Evolutionary conservation across 73 alveolate genomes (phyloP).

Genomic region (Symbiodinium pilosum): DNA sequence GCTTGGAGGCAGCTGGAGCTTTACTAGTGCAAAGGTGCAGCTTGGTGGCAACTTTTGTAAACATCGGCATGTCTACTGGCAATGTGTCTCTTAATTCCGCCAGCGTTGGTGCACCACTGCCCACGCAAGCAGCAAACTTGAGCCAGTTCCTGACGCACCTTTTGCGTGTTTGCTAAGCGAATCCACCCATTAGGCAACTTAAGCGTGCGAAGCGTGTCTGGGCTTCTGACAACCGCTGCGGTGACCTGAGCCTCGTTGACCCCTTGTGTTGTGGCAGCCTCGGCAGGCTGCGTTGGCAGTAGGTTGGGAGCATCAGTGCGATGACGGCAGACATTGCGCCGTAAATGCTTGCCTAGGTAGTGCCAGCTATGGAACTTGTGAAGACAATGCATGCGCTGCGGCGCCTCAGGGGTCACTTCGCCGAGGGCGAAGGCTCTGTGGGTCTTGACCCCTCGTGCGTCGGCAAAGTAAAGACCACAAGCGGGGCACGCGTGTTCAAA

Average conservation of each 20-base stretch:
- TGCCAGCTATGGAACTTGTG: not conserved
- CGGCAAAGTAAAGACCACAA: not conserved
- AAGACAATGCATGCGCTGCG: not conserved
- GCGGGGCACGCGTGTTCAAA: not conserved
- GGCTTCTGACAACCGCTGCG: not conserved
- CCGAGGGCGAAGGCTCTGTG: not conserved
- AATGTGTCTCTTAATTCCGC: not conserved
- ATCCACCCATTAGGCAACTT: not conserved
- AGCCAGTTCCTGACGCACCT: not conserved
- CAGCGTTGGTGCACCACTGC: not conserved
- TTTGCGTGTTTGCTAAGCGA: not conserved
- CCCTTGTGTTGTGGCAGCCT: not conserved
- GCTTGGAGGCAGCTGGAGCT: not conserved
- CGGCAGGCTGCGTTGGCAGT: not conserved
- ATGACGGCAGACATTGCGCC: not conserved
- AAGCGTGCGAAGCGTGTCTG: not conserved
- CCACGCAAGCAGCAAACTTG: not conserved
- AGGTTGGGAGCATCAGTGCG: not conserved
- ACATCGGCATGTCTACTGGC: not conserved
- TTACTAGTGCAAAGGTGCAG: not conserved
- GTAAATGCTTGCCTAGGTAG: not conserved
- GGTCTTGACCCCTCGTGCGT: not conserved
- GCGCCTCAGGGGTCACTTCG: not conserved
- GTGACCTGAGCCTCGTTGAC: not conserved
- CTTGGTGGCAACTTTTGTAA: not conserved